Base-by-base conservation (phyloP, 2,329 filamentous ascomycete species). In the Rhytidhysteron rufulum region DNA sequence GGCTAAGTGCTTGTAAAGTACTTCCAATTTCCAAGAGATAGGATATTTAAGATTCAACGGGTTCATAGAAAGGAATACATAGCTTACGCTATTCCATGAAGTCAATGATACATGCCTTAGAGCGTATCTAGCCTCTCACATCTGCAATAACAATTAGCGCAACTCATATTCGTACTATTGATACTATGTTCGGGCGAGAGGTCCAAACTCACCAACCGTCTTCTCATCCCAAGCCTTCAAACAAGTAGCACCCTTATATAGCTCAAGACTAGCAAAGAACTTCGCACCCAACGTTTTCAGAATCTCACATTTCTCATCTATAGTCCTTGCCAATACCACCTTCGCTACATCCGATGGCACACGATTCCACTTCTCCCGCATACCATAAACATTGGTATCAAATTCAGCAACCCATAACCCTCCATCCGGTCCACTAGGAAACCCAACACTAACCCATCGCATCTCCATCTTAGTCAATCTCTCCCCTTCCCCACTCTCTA, bases 401-500 rank as follows among this genome's bases (percentile, higher is more conserved):
- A 20, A 35, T 13, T 35, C 20, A 11, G 33, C 3, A 13, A 35
- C 18, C 5, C 20, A 17, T n/a, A 35, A 11, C 4, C 33, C 33
- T 21, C 20, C 33, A 21, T n/a, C n/a, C n/a, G n/a, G n/a, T n/a
- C 33, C 24, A 33, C 11, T 33, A 15, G 31, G 33, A 17, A 17
- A 35, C 11, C 17, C 33, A 22, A 35, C 33, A 22, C 33, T 4
- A 18, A 47, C 37, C 47, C 39, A 50, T 24, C 32, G 16, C 29
- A 40, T 32, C 32, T 50, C 42, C 21, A 39, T 17, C 24, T 20
- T 22, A 32, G 44, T 42, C 32, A 37, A 39, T 15, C 33, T 34
- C 15, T 41, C 44, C 18, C 42, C 44, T 10, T 32, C 25, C 18
- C 37, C 34, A 3, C 44, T 22, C 16, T 45, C 39, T n/a, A 45